Evolutionary conservation across 1,284 basidiomycete species (phyloP), one percentile per base, ranked within the genome.

Genomic region (Cryptococcus sp.): DNA sequence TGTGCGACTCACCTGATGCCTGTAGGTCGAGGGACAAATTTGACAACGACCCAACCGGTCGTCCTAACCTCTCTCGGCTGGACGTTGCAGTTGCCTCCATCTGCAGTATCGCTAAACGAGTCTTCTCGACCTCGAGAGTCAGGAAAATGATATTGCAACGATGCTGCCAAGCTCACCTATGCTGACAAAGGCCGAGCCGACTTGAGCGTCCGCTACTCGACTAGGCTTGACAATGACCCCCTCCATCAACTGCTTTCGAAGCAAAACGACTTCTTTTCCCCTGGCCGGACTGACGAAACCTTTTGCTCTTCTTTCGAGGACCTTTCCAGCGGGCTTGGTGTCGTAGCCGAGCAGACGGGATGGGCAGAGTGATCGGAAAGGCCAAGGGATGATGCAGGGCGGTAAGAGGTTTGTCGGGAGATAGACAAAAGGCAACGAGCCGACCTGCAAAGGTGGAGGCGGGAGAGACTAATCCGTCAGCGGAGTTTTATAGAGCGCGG

Each of bases 31-130:
- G 71, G 71, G 5, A 62, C 58, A 43, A 74, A 71, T 19, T 66
- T 60, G 22, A 74, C 58, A 2, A 71, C 59, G 0, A 74, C 70
- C 71, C 71, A 74, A 28, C 72, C 72, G 0, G 70, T 72, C 22
- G 72, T 74, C 23, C 61, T 60, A 11, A 74, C 66, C 51, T 74
- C 72, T 32, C 48, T 50, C 4, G 53, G 55, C 43, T 58, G 51
- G 46, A 40, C n/a, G 35, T 51, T 45, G 25, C 51, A 53, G 5
- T 45, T 41, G 19, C 39, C 22, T 16, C 12, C 43, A 10, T 53
- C 56, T 3, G 25, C 21, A 9, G 37, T 46, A 0, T 67, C 64
- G 12, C 39, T 45, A 36, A 61, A 66, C 3, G 57, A 52, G 46
- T 68, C 68, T 47, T 67, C 69, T 43, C 68, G 58, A 12, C 68